Base-by-base conservation (phyloP, 129 eudicot genomes). In the Calendula officinalis region DNA sequence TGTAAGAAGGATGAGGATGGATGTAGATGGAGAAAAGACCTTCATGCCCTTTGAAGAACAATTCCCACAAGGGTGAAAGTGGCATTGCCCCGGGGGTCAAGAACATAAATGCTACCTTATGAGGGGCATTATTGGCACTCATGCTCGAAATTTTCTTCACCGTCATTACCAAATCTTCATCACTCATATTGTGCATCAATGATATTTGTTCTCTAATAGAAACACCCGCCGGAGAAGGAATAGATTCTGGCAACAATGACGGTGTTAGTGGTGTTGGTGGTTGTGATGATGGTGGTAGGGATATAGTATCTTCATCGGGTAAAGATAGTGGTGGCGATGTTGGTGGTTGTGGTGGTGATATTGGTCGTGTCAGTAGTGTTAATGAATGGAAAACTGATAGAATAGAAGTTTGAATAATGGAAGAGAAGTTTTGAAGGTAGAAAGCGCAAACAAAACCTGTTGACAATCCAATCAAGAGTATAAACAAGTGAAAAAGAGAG, bases 141-240 rank as follows among this genome's bases (percentile, higher is more conserved):
- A 53, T 53, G 14, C 32, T 42, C 45, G 60, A 34, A 68, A 70
- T 61, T 33, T 49, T 43, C 48, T 77, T 71, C 66, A 80, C 81
- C 4, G 72, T 84, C 86, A 10, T 8, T 6, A 87, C 33, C 62
- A 87, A 65, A 64, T 87, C 88, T 5, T 80, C 67, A 43, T 88
- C 89, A 47, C 71, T 79, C 88, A 80, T 80, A 48, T 76, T 74
- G 14, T 87, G 88, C 72, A 41, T 69, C 47, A 66, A 35, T 32
- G 66, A 36, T 33, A 32, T 47, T 38, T 60, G 15, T 34, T 72
- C 71, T 5, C 63, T 53, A 15, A 62, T 0, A 5, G 67, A 74
- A 68, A 53, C 46, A 37, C 14, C 35, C 10, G 16, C 8, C n/a
- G 32, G 38, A 4, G 59, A 48, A 30, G 10, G 17, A 2, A 22